phyloP scores from a whole-genome alignment of 805 yeast species.

The Metschnikowia aberdeeniae region DNA sequence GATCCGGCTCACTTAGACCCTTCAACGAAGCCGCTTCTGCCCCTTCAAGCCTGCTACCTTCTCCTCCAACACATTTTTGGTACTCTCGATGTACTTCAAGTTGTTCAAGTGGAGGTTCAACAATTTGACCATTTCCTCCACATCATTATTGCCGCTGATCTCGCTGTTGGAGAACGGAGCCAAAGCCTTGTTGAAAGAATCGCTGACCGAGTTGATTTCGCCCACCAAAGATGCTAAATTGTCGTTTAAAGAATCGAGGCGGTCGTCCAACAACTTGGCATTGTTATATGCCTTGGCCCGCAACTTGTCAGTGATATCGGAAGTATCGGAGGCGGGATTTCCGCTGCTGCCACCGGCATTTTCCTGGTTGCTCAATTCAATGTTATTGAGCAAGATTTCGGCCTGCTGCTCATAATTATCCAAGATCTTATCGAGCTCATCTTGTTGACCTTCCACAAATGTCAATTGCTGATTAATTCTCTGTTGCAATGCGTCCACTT shows the following conservation, averaged over 20 bases:
- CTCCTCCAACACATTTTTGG: conserved; percentile 62
- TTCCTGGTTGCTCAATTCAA: conserved; percentile 25
- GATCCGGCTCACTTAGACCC: no score
- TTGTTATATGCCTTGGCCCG: conserved; percentile 85
- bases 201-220: conserved; percentile 81
- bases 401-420: conserved; percentile 79
- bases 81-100: conserved; percentile 77
- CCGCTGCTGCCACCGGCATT: conserved; percentile 9
- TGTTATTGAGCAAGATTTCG: conserved; percentile 43
- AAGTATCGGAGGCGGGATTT: conserved; percentile 14
- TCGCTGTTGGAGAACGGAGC: conserved; percentile 15
- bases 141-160: conserved; percentile 37
- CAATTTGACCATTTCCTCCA: conserved; percentile 71
- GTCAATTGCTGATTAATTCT: conserved; percentile 83
- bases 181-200: conserved; percentile 62
- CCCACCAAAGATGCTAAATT: conserved; percentile 71
- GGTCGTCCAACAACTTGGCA: conserved; percentile 81
- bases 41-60: conserved; percentile 42
- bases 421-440: conserved; percentile 77
- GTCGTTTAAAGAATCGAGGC: conserved; percentile 70
- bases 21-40: conserved; percentile 10
- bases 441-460: conserved; percentile 88
- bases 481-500: conserved; percentile 80
- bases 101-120: conserved; percentile 88
- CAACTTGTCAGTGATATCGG: conserved; percentile 70